These are phyloP conservation scores for Mycosarcoma maydis DNA, from an alignment of 1,284 basidiomycete species.

Conservation along the genomic window DNA sequence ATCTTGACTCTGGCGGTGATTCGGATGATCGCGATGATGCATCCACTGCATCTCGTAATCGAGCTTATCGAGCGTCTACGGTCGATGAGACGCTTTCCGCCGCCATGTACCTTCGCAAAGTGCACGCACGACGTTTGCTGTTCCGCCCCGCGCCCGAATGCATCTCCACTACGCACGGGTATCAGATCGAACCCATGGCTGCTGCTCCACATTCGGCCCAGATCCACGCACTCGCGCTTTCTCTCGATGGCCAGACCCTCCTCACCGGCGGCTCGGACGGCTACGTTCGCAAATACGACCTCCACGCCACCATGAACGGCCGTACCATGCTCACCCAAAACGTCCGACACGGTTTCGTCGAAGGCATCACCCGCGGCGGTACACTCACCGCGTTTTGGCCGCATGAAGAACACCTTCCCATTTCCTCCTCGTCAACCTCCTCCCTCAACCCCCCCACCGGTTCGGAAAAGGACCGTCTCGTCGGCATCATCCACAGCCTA, in stretches of 20 bases:
- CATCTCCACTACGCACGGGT: slow-evolving; percentile 30
- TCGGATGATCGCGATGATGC: slow-evolving; percentile 12
- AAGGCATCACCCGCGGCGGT: slow-evolving; percentile 88
- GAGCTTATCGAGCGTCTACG: slow-evolving; percentile 5
- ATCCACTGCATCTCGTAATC: slow-evolving; percentile 17
- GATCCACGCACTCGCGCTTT: slow-evolving; percentile 84
- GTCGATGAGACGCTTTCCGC: slow-evolving; percentile 23
- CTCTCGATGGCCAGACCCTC: slow-evolving; percentile 86
- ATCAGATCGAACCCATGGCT: slow-evolving; percentile 84
- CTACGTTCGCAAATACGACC: slow-evolving; percentile 90
- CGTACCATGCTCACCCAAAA: slow-evolving; percentile 87
- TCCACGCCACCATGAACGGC: slow-evolving; percentile 86
- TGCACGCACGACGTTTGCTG: slow-evolving; percentile 25
- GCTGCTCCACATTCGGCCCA: slow-evolving; percentile 88
- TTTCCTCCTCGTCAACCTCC: slow-evolving; percentile 3
- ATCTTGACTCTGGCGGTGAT: slow-evolving; percentile 22
- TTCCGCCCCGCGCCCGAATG: slow-evolving; percentile 23
- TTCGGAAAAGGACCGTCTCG: slow-evolving; percentile 42
- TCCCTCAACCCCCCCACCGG: neutral
- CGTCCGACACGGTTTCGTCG: slow-evolving; percentile 88
- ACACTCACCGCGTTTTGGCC: slow-evolving; percentile 88
- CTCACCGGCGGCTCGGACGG: slow-evolving; percentile 93
- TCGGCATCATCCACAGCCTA: slow-evolving; percentile 62
- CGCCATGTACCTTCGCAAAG: slow-evolving; percentile 36
- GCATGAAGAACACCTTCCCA: slow-evolving; percentile 67